Conservation (phyloP, 345 rosid genomes). For the Camelina neglecta region DNA sequence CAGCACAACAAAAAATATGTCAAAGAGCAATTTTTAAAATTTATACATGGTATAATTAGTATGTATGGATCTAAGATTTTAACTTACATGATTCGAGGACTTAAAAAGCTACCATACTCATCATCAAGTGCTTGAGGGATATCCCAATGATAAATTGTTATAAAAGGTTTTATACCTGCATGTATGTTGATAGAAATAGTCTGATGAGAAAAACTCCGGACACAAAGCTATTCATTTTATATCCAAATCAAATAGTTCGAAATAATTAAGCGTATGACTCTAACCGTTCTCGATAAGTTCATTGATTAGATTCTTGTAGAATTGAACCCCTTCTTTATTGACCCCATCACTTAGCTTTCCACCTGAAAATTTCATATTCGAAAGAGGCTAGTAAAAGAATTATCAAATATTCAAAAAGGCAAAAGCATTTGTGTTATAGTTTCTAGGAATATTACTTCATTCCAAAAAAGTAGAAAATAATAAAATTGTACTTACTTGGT, state of each 20-base stretch:
- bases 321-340: slow-evolving; percentile 46
- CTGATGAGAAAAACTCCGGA: not conserved
- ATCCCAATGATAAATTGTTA: slow-evolving; percentile 54
- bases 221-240: not conserved
- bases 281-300: slow-evolving; percentile 46
- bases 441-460: too few species aligned
- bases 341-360: slow-evolving; percentile 50
- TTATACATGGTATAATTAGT: not conserved
- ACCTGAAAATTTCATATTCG: slow-evolving; percentile 24
- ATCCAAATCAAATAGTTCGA: too few species aligned
- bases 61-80: not conserved
- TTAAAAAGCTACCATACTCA: slow-evolving; percentile 51
- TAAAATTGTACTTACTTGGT: slow-evolving; percentile 41
- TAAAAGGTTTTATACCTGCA: slow-evolving; percentile 49
- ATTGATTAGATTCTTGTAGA: slow-evolving; percentile 52
- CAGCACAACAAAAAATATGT: not conserved
- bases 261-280: not conserved
- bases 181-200: not conserved
- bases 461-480: too few species aligned
- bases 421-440: too few species aligned
- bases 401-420: too few species aligned
- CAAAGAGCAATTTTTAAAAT: not conserved
- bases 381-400: not conserved
- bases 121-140: slow-evolving; percentile 52
- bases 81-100: slow-evolving; percentile 48